Evolutionary conservation across 2,329 filamentous ascomycete genomes (phyloP).

Genomic region (Epichloe coenophiala): DNA sequence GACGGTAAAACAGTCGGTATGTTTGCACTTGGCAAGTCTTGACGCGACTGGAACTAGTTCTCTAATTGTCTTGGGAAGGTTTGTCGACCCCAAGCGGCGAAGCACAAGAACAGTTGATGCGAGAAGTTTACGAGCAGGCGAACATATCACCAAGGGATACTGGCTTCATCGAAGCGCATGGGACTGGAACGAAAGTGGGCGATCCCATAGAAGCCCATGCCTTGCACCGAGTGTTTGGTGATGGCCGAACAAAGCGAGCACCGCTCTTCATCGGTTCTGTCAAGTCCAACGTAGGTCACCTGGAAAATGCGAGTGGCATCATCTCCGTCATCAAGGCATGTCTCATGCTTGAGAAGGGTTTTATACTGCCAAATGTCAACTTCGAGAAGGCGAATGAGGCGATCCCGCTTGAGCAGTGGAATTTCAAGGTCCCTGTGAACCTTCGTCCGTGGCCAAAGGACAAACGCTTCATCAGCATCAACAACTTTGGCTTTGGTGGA

Average conservation of each 20-base stretch:
- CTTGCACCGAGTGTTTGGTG: conserved; percentile 28
- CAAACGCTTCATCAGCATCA: conserved; percentile 36
- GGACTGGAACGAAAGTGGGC: conserved; percentile 40
- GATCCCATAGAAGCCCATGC: conserved; percentile 40
- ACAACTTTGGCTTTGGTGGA: conserved; percentile 33
- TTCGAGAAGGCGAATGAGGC: conserved; percentile 35
- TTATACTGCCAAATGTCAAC: conserved; percentile 35
- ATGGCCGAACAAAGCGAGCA: conserved; percentile 21
- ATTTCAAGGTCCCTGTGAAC: conserved; percentile 32
- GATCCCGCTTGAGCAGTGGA: conserved; percentile 36
- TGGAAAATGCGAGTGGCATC: conserved; percentile 36
- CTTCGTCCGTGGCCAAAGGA: conserved; percentile 32
- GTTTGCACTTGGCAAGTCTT: neutral
- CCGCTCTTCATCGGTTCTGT: conserved; percentile 34
- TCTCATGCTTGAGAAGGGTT: conserved; percentile 34
- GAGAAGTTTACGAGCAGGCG: conserved; percentile 20
- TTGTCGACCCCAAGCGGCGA: conserved; percentile 41
- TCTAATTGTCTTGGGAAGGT: conserved; percentile 25
- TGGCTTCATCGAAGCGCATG: conserved; percentile 35
- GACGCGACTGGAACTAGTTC: no score
- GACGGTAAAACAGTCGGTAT: conserved; percentile 33
- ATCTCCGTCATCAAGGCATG: conserved; percentile 36
- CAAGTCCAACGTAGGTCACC: conserved; percentile 38
- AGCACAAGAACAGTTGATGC: conserved; percentile 31
- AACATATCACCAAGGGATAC: conserved; percentile 16